A percentile compares a stretch with the other conserved stretches of the same genome.
These are phyloP conservation scores for Lyophyllum atratum DNA, from an alignment of 768 basidiomycete genomes.

Conservation along the genomic window DNA sequence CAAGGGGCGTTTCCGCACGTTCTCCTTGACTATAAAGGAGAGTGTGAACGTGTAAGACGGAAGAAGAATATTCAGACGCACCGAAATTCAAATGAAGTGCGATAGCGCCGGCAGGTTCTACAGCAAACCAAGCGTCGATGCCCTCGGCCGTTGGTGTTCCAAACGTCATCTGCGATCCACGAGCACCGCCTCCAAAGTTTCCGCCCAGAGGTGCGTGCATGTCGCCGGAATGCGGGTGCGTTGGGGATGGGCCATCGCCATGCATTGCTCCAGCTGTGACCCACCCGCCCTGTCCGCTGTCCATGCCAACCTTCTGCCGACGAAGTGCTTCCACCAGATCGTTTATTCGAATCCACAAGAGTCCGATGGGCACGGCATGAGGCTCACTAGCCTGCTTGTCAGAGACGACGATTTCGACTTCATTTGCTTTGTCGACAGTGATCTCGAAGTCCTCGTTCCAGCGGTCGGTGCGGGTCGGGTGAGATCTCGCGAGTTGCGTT, in stretches of 20 bases:
- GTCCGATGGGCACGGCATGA: conserved; percentile 86
- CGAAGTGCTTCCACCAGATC: conserved; percentile 93
- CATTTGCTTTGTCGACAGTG: conserved; percentile 95
- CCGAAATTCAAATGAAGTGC: conserved; percentile 89
- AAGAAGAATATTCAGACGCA: conserved; percentile 40
- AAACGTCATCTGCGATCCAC: conserved; percentile 34
- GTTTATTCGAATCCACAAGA: conserved; percentile 92
- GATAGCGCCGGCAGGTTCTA: conserved; percentile 96
- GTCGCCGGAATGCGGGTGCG: conserved; percentile 38
- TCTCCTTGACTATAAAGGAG: conserved; percentile 83
- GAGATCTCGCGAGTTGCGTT: conserved; percentile 87
- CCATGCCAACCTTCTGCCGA: conserved; percentile 88
- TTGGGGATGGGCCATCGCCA: conserved; percentile 47
- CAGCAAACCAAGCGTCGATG: conserved; percentile 95
- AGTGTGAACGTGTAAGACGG: conserved; percentile 15
- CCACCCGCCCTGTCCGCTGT: conserved; percentile 89
- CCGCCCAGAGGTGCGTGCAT: conserved; percentile 53
- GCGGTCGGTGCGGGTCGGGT: conserved; percentile 90
- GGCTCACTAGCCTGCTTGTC: conserved; percentile 85
- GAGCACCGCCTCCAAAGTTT: conserved; percentile 47
- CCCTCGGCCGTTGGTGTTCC: conserved; percentile 62
- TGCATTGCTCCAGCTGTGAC: conserved; percentile 93
- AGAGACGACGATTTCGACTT: conserved; percentile 95
- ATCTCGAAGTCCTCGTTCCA: conserved; percentile 99
- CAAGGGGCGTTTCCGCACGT: conserved; percentile 92